Evolutionary conservation across 148 eudicot genomes (phyloP), one percentile per base, ranked within the genome.

Genomic region (Silene uniflora): DNA sequence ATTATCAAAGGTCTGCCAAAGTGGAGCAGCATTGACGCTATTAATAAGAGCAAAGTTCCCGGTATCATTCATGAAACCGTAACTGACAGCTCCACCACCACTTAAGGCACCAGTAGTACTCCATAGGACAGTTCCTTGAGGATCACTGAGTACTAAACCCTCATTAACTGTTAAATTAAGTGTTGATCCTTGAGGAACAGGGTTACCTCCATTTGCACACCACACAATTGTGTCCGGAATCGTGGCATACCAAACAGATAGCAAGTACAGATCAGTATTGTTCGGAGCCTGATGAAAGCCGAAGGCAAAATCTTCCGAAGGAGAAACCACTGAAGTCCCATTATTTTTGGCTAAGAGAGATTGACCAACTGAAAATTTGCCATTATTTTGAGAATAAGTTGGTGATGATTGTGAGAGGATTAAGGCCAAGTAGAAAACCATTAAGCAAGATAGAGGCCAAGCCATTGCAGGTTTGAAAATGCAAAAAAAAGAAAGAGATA

Each of bases 1-100:
- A 66, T 83, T 1, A 14, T 52, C 49, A 67, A 84, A 88, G 79
- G 86, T 86, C 66, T 86, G 79, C 89, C 89, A 86, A 8, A 76
- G 14, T 13, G 66, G 27, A 10, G 11, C 10, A 25, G 59, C 75
- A 24, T 59, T 70, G 35, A 32, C 56, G 17, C 24, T 58, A 9
- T 74, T 35, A 6, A 22, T 35, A 1, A 87, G 83, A 61, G 52
- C 58, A 23, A 88, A 77, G 67, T 85, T 90, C 11, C 93, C 93
- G 0, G 86, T 76, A 67, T 90, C 88, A 62, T 67, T 82, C 83
- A 90, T 25, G n/a, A 71, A 35, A 56, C n/a, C n/a, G n/a, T n/a
- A n/a, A n/a, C n/a, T n/a, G n/a, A n/a, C n/a, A n/a, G n/a, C n/a
- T n/a, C n/a, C 83, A 8, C 7, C 3, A 32, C 23, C 64, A 5